phyloP scores from a whole-genome alignment of 306 rosid genomes.

The Coriaria nepalensis region DNA sequence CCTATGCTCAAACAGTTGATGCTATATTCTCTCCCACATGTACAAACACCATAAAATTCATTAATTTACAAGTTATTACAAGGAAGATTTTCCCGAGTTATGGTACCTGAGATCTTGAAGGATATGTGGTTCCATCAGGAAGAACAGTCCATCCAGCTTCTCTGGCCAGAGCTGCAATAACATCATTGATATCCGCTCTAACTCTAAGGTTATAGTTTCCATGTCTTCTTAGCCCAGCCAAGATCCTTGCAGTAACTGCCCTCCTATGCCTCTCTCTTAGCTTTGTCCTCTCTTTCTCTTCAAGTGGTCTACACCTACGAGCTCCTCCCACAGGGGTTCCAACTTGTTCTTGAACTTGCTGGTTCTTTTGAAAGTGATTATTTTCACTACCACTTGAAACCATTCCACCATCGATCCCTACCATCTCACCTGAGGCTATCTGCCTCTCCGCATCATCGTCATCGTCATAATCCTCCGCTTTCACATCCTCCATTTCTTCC shows the following conservation, averaged over 20 bases:
- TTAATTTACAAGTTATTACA: not conserved
- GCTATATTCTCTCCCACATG: not conserved
- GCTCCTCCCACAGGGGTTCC: conserved; percentile 64
- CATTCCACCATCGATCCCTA: conserved; percentile 54
- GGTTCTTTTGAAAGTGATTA: conserved; percentile 47
- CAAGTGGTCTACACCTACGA: conserved; percentile 79
- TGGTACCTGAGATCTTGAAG: conserved; percentile 80
- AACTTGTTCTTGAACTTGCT: conserved; percentile 57
- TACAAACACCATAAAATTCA: not conserved
- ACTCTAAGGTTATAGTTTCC: conserved; percentile 96
- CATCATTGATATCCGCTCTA: conserved; percentile 96
- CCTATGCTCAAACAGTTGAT: too few species aligned
- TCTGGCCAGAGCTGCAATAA: conserved; percentile 81
- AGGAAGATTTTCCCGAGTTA: conserved; percentile 5
- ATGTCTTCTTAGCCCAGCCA: conserved; percentile 95
- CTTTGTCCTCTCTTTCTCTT: conserved; percentile 97
- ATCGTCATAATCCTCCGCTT: conserved; percentile 65
- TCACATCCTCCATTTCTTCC: conserved; percentile 78
- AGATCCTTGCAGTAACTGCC: conserved; percentile 92
- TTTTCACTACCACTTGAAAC: conserved; percentile 30
- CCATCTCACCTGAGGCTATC: conserved; percentile 29
- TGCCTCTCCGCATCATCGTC: conserved; percentile 38
- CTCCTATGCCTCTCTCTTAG: conserved; percentile 93
- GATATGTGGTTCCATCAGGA: conserved; percentile 94
- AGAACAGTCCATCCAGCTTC: conserved; percentile 99